A percentile compares a stretch with the other conserved stretches of the same genome.
Conservation (phyloP, 345 rosid genomes). For the Xanthoceras sorbifolium region DNA sequence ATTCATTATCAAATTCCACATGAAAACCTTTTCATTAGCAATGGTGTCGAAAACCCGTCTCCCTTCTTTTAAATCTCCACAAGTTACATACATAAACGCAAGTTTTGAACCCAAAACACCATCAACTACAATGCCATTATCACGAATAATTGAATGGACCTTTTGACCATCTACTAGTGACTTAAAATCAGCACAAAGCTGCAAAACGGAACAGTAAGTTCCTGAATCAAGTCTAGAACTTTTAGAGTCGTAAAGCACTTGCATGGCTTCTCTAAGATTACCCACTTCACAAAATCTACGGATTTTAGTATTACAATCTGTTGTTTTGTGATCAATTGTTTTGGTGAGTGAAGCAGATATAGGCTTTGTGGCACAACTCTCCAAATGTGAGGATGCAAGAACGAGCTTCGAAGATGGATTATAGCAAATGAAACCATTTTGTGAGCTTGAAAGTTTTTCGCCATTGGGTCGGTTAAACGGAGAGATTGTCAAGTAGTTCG, state of each 20-base stretch:
- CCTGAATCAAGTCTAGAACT: constrained; percentile 39
- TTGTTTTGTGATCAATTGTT: constrained; percentile 8
- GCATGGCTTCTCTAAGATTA: constrained; percentile 43
- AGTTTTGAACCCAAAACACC: constrained; percentile 62
- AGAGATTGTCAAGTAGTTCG: constrained; percentile 25
- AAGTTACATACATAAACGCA: constrained; percentile 62
- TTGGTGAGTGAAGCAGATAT: constrained; percentile 24
- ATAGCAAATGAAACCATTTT: constrained; percentile 17
- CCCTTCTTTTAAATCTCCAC: constrained; percentile 59
- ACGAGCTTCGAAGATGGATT: constrained; percentile 33
- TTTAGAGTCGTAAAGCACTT: constrained; percentile 40
- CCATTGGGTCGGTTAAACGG: constrained; percentile 20
- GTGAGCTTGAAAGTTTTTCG: constrained; percentile 21
- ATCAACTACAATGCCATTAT: constrained; percentile 41
- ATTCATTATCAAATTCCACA: constrained; percentile 65
- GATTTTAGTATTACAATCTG: constrained; percentile 38
- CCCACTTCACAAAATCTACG: constrained; percentile 45
- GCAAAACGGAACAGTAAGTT: constrained; percentile 53
- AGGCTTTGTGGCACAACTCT: constrained; percentile 23
- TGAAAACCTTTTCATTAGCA: constrained; percentile 52
- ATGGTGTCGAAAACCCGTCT: constrained; percentile 49
- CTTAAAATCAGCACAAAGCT: constrained; percentile 61
- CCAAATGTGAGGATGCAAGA: constrained; percentile 16
- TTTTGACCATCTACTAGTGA: constrained; percentile 46
- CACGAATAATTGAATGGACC: constrained; percentile 49